Evolutionary conservation across 805 yeast genomes (phyloP), one percentile per base, ranked within the genome.

Genomic region (Naumovozyma castellii): DNA sequence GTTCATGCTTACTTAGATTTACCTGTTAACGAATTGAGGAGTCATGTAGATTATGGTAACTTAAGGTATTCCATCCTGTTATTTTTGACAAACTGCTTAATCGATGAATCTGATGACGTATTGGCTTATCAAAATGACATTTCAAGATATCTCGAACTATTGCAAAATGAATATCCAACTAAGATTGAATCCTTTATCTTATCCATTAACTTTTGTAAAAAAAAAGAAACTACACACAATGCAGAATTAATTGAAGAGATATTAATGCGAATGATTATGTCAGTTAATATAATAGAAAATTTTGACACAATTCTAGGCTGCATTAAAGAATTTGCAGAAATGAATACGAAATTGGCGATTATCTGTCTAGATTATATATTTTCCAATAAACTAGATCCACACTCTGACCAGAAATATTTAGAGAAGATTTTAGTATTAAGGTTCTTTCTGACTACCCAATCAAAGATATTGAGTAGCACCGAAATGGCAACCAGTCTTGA

Each of bases 221-320:
- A 41, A 1, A 43, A 43, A n/a, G 40, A 44, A 3, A 25, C 9
- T 2, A 18, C 40, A 1, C 34, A 42, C 3, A 18, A 39, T 2
- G 36, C 40, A 5, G 50, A 43, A 10, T 41, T 49, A 2, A 39
- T 48, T 19, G 63, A 62, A 39, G 62, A 59, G 16, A 43, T 51
- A 1, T 43, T 67, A 1, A 66, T 66, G 64, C 56, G 59, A 35
- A 58, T 66, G 63, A 47, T 67, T 0, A 53, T 58, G 43, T 47
- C 63, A 1, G 52, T 63, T 1, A 48, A 61, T 4, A 38, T 56
- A 0, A 36, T 37, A 1, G 9, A 44, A 6, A 49, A 54, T 32
- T 50, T 56, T 36, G 58, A 56, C 2, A 34, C 42, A 5, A 39
- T 60, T 1, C 32, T 58, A 1, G 51, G 57, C 1, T 48, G 56